Percentiles rank a stretch among this genome's conserved stretches.
Evolutionary conservation across 2,329 filamentous ascomycete species (phyloP).

Genomic region (Didymella pomorum): DNA sequence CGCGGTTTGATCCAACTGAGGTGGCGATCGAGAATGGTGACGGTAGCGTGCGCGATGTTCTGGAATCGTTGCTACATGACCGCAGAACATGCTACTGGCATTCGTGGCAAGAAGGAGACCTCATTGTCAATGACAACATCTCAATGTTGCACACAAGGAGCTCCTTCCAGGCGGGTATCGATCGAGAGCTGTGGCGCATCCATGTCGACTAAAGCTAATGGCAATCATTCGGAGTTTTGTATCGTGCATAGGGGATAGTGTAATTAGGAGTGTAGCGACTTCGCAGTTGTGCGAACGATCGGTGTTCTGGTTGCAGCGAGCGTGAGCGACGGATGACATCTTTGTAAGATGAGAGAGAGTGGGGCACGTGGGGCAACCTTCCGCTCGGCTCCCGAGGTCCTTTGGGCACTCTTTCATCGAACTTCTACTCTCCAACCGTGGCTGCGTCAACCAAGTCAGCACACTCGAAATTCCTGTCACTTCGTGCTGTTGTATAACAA

Average conservation of each 20-base stretch:
- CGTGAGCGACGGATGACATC: too few relatives aligned
- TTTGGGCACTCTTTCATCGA: background rate
- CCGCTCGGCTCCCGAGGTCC: too few relatives aligned
- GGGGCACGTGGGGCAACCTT: too few relatives aligned
- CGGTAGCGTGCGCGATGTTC: background rate
- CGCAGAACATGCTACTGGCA: background rate
- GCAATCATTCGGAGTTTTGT: background rate
- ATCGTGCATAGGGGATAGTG: too few relatives aligned
- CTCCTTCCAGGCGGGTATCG: slow-evolving; percentile 55
- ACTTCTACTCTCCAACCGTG: background rate
- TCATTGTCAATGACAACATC: slow-evolving; percentile 58
- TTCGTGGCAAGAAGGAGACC: background rate
- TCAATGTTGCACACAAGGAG: slow-evolving; percentile 61
- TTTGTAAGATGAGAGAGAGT: too few relatives aligned
- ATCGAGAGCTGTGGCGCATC: slow-evolving; percentile 61
- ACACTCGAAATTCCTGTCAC: background rate
- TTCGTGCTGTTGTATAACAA: too few relatives aligned
- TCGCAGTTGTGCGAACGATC: too few relatives aligned
- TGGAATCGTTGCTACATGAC: background rate
- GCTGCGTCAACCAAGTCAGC: too few relatives aligned
- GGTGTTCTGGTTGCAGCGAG: background rate
- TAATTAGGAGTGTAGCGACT: too few relatives aligned
- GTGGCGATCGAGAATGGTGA: background rate
- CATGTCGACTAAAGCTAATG: slow-evolving; percentile 49
- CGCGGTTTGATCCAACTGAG: background rate